Evolutionary conservation across 805 yeast genomes (phyloP).

Genomic region (Naumovozyma baii): DNA sequence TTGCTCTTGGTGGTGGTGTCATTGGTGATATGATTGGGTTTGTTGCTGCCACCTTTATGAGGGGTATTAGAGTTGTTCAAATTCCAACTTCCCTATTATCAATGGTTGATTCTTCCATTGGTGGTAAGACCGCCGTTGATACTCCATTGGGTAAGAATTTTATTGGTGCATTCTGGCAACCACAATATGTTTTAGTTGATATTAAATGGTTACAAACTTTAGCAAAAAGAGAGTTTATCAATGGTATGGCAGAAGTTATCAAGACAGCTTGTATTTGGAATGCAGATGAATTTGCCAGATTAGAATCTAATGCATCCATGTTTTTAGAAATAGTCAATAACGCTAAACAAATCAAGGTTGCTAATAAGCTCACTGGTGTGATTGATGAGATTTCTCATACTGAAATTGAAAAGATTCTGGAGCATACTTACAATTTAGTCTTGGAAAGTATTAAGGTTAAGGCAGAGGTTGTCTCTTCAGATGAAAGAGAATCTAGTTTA

Average conservation of each 20-base stretch:
- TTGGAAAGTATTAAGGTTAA: conserved; percentile 80
- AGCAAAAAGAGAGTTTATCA: conserved; percentile 88
- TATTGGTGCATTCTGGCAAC: conserved; percentile 97
- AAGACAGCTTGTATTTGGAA: conserved; percentile 98
- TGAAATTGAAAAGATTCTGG: conserved; percentile 58
- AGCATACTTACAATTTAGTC: conserved; percentile 70
- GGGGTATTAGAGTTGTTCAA: conserved; percentile 91
- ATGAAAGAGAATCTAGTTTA: conserved; percentile 91
- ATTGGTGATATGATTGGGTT: conserved; percentile 98
- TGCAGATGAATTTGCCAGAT: conserved; percentile 73
- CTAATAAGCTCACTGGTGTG: conserved; percentile 6
- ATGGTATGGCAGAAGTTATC: conserved; percentile 97
- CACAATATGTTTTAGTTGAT: conserved; percentile 78
- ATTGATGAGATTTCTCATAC: conserved; percentile 35
- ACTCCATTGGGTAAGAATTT: conserved; percentile 94
- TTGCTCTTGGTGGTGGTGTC: conserved; percentile 97
- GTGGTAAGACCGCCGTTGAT: conserved; percentile 97
- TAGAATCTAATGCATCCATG: conserved; percentile 62
- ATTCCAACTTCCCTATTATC: conserved; percentile 88
- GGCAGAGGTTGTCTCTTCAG: conserved; percentile 86
- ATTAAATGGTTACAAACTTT: conserved; percentile 76
- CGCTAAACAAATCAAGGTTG: conserved; percentile 12
- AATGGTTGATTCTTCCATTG: conserved; percentile 97
- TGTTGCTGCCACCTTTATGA: conserved; percentile 98
- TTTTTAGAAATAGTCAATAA: conserved; percentile 60